phyloP scores from a whole-genome alignment of 2,329 filamentous ascomycete species.

The Fusarium chaquense region DNA sequence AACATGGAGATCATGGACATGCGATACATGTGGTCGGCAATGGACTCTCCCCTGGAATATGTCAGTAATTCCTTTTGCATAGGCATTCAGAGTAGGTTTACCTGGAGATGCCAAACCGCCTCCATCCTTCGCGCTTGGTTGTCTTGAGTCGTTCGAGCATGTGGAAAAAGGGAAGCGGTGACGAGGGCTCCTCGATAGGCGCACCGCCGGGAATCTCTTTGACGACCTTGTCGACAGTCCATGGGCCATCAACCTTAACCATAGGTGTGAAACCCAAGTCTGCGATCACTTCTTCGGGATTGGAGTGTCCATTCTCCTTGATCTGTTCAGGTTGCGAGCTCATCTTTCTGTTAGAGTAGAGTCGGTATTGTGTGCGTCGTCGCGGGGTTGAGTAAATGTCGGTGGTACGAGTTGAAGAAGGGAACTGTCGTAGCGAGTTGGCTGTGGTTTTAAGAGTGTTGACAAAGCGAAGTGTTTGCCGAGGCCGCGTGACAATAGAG shows the following conservation, averaged over 20 bases:
- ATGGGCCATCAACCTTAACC: constrained; percentile 59
- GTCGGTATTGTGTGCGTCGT: constrained; percentile 8
- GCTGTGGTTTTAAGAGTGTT: neutral
- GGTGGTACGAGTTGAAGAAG: constrained; percentile 1
- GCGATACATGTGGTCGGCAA: constrained; percentile 99
- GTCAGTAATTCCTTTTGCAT: no score
- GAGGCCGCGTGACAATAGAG: constrained; percentile 1
- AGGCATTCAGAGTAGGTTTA: constrained; percentile 43
- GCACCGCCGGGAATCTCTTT: constrained; percentile 67
- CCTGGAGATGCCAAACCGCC: constrained; percentile 81
- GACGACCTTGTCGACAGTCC: constrained; percentile 73
- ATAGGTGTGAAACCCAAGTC: constrained; percentile 54
- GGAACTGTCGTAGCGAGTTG: neutral
- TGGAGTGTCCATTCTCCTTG: constrained; percentile 38
- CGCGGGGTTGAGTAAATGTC: constrained; percentile 21
- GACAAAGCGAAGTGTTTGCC: constrained; percentile 6
- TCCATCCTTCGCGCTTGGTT: constrained; percentile 95
- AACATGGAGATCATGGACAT: constrained; percentile 98
- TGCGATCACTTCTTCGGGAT: constrained; percentile 26
- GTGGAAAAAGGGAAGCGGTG: constrained; percentile 93
- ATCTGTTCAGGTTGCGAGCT: constrained; percentile 46
- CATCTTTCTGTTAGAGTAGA: constrained; percentile 41
- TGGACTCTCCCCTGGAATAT: constrained; percentile 78
- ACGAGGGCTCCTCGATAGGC: constrained; percentile 71
- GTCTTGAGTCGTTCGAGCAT: constrained; percentile 94